These are phyloP conservation scores for Phyllostachys edulis DNA, from an alignment of 176 grass and related monocot genomes.

Conservation along the genomic window DNA sequence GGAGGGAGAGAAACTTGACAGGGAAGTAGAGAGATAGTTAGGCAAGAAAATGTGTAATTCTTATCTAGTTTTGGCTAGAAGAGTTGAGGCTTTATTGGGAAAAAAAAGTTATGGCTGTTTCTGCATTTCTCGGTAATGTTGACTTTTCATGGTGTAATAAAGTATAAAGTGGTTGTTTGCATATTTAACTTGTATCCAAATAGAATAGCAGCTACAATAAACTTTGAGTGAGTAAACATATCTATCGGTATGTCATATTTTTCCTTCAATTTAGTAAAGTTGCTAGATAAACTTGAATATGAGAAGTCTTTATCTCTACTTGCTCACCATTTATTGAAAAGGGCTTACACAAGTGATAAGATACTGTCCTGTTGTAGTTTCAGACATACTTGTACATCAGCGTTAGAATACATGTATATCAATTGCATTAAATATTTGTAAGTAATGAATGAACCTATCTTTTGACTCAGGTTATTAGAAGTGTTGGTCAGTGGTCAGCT, in stretches of 20 bases:
- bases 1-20: background rate
- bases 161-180: background rate
- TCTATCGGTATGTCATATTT: background rate
- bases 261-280: conserved; percentile 2
- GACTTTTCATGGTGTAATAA: background rate
- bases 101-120: background rate
- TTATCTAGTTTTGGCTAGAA: background rate
- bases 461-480: conserved; percentile 76
- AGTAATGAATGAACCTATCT: conserved; percentile 7
- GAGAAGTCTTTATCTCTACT: background rate
- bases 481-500: conserved; percentile 96
- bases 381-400: background rate
- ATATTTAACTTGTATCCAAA: background rate
- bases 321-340: conserved; percentile 1
- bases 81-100: background rate
- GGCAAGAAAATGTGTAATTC: background rate
- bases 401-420: background rate
- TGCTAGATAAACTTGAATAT: background rate
- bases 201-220: background rate
- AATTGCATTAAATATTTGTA: background rate
- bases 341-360: background rate
- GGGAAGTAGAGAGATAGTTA: background rate
- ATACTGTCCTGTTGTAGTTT: background rate
- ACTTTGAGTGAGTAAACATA: background rate
- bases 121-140: conserved; percentile 6